Base-by-base conservation (phyloP, 2,329 filamentous ascomycete genomes). In the Fusarium cicatricum region DNA sequence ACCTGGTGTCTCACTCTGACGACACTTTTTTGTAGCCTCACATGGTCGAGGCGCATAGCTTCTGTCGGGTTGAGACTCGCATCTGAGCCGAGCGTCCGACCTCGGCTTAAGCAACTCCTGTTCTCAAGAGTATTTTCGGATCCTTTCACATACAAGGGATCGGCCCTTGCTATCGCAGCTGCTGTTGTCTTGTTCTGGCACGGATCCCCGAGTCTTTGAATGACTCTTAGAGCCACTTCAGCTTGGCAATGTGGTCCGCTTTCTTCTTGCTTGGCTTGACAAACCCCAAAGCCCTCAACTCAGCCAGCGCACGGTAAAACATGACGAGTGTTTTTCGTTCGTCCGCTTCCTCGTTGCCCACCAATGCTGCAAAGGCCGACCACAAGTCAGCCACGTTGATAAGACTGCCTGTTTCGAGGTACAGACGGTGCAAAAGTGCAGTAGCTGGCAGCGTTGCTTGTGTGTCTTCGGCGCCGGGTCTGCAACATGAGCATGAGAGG, bases 221-320 rank as follows among this genome's bases (percentile, higher is more conserved):
- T 59, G 36, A 39, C 21, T 50, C 52, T 52, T 56, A 85, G 58
- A 95, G 78, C 66, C 94, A 95, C 72, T 90, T 92, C 86, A 92
- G 81, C 79, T 97, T 98, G 33, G 91, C 88, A 65, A 98, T 79
- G 75, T 98, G 94, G 72, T 98, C 95, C 19, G 88, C 86, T 80
- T 96, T 97, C 80, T 93, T 97, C 76, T 89, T 90, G 70, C 90
- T 98, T 58, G 84, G 83, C 78, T 95, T 97, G 58, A 98, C 83
- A 75, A 97, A 89, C 8, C 95, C 95, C 68, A 99, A 80, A 48
- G 88, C 85, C 73, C 88, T 89, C 72, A 99, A 75, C 74, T 99
- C 95, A 1, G 94, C 91, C 59, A 98, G 74, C 5, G 85, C 90
- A 57, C 87, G 84, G 74, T 97, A 97, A 75, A 98, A 99, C 54